Base-by-base conservation (phyloP, 1,284 basidiomycete genomes). In the Lentinula novae-zelandiae region DNA sequence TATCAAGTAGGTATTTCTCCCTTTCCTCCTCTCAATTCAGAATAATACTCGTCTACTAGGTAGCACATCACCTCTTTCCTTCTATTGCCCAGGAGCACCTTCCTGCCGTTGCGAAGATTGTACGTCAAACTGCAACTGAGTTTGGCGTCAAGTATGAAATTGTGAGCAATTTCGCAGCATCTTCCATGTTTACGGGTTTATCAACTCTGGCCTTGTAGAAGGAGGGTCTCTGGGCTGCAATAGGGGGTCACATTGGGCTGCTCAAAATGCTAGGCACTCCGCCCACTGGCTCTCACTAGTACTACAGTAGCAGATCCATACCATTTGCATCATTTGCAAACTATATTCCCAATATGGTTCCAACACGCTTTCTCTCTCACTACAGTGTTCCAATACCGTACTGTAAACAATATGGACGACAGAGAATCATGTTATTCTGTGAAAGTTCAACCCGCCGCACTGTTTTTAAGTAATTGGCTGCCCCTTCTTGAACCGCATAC, bases 141-240 rank as follows among this genome's bases (percentile, higher is more conserved):
- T 54, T 40, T 22, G 36, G 38, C 5, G 38, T 54, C 20, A 54
- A 54, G n/a, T 54, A 54, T 54, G 53, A 54, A 20, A 54, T 54
- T 40, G 53, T 54, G 10, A 13, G 53, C 15, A 9, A 8, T 31
- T 54, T n/a, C 31, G 31, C 20, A 5, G 9, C 0, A 40, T 17
- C 9, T 22, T 9, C 31, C 1, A 3, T 3, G 22, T 22, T 22
- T 7, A 22, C 34, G 13, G 9, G 5, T 39, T 12, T 2, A 15
- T 39, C 8, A 27, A 40, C 2, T 17, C 20, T 27, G 38, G 17
- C 31, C 15, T 10, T 10, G 20, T 42, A 53, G 53, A 53, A 53
- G 20, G 39, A 53, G 13, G 27, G 22, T 22, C 53, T 54, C 7
- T 54, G 53, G 53, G 17, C n/a, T 27, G 53, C 36, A 15, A 39